Evolutionary conservation across 1,139 yeast species (phyloP).

Genomic region (Kluyveromyces sp.): DNA sequence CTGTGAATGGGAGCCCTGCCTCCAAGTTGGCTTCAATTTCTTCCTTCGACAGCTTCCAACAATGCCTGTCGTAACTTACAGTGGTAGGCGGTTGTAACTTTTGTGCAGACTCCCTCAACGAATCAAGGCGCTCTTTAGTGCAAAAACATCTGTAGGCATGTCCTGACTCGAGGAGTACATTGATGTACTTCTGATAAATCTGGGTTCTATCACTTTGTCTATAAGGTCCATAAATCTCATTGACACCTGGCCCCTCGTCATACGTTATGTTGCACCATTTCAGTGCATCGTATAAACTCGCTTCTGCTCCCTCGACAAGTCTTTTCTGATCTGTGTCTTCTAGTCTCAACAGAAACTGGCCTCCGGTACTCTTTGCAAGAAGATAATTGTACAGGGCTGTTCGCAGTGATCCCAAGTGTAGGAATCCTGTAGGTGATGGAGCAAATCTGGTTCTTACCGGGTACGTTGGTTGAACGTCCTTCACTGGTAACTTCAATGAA

Average conservation of each 20-base stretch:
- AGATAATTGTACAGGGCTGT: constrained; percentile 89
- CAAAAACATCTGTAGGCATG: constrained; percentile 84
- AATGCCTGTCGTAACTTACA: constrained; percentile 84
- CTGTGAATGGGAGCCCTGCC: constrained; percentile 37
- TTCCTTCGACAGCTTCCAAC: constrained; percentile 41
- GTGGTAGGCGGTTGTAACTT: constrained; percentile 79
- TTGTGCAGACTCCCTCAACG: constrained; percentile 65
- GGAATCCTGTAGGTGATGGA: constrained; percentile 93
- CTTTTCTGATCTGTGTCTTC: constrained; percentile 91
- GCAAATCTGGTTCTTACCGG: constrained; percentile 93
- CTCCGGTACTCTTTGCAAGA: constrained; percentile 71
- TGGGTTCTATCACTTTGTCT: constrained; percentile 72
- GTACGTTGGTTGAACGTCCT: constrained; percentile 37
- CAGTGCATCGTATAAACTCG: constrained; percentile 66
- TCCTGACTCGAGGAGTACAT: constrained; percentile 52
- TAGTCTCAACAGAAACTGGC: constrained; percentile 70
- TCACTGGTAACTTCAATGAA: constrained; percentile 18
- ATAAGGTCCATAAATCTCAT: constrained; percentile 56
- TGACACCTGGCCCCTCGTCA: constrained; percentile 70
- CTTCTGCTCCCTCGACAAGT: constrained; percentile 73
- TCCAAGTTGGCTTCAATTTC: constrained; percentile 36
- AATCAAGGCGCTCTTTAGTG: constrained; percentile 66
- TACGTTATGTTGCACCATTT: constrained; percentile 67
- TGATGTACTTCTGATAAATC: constrained; percentile 55
- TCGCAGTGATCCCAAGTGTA: constrained; percentile 86